Base-by-base conservation (phyloP, 2,329 filamentous ascomycete species). In the Cytospora piceicola region DNA sequence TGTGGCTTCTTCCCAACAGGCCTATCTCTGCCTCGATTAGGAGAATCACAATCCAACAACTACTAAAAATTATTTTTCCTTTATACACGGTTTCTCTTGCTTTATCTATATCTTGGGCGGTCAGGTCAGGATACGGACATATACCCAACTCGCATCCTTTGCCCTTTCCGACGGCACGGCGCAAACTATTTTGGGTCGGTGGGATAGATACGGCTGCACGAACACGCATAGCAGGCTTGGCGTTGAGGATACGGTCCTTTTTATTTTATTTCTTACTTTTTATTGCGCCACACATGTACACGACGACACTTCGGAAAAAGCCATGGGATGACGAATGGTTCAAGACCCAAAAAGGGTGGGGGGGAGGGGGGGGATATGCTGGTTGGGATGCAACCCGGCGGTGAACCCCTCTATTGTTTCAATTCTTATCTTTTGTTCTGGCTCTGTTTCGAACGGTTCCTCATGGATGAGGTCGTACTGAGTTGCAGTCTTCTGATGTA, bases 171-270 rank as follows among this genome's bases (percentile, higher is more conserved):
- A 55, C 27, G 51, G 52, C 53, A 57, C 49, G 63, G 58, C 58
- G 62, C 63, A 65, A 49, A 11, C n/a, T 49, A n/a, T 32, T 8
- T 27, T 14, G 61, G 46, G 56, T 49, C 24, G 7, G 32, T 22
- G 30, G 54, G 55, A 56, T 64, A 61, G 53, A 62, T 53, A 64
- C 49, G 67, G 64, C 51, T 64, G 60, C 66, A 66, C 56, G 67
- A 55, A 64, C 14, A 68, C 67, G 67, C 67, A 68, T 68, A 63
- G 64, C 53, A 67, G 54, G 39, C 53, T 52, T 15, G 65, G 65
- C 61, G 65, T 64, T 56, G 27, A 32, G 58, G 30, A 27, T 15
- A 30, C 32, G 29, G 30, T 29, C n/a, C 22, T 52, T n/a, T 61
- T 57, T 39, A 17, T 17, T 7, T 29, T 27, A 12, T 30, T 32